These are phyloP conservation scores for Aspergillus novofumigatus DNA, from an alignment of 2,329 filamentous ascomycete species.

Conservation along the genomic window DNA sequence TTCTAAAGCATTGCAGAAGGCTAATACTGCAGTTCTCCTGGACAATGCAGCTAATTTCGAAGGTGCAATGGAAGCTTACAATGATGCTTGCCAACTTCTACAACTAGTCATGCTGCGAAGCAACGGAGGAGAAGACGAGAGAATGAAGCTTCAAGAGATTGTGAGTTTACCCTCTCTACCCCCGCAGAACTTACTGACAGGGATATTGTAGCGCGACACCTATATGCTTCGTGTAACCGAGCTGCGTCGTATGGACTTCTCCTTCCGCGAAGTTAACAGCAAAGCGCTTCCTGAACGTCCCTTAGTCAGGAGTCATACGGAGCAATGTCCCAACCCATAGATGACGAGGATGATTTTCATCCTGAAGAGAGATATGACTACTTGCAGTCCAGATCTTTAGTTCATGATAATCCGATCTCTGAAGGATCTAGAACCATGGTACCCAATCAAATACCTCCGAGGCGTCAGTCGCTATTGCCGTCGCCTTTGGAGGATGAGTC, in stretches of 20 bases:
- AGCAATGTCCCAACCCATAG: conserved; percentile 37
- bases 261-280: conserved; percentile 49
- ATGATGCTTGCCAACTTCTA: conserved; percentile 82
- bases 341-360: conserved; percentile 37
- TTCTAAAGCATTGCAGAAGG: conserved; percentile 90
- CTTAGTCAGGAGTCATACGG: conserved; percentile 55
- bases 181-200: not conserved
- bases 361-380: conserved; percentile 52
- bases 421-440: conserved; percentile 23
- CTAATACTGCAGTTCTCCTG: conserved; percentile 89
- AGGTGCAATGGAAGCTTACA: conserved; percentile 83
- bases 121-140: conserved; percentile 77
- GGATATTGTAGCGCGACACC: conserved; percentile 63
- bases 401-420: conserved; percentile 16
- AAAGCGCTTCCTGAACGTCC: conserved; percentile 74
- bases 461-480: conserved; percentile 37
- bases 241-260: conserved; percentile 63
- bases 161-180: conserved; percentile 51
- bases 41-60: conserved; percentile 96
- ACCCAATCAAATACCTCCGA: conserved; percentile 30
- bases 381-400: conserved; percentile 48
- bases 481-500: conserved; percentile 29
- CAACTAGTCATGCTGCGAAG: conserved; percentile 84
- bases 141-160: conserved; percentile 81
- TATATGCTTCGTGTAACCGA: conserved; percentile 90